These are phyloP conservation scores for Pyricularia pennisetigena DNA, from an alignment of 2,329 filamentous ascomycete genomes.

Conservation along the genomic window DNA sequence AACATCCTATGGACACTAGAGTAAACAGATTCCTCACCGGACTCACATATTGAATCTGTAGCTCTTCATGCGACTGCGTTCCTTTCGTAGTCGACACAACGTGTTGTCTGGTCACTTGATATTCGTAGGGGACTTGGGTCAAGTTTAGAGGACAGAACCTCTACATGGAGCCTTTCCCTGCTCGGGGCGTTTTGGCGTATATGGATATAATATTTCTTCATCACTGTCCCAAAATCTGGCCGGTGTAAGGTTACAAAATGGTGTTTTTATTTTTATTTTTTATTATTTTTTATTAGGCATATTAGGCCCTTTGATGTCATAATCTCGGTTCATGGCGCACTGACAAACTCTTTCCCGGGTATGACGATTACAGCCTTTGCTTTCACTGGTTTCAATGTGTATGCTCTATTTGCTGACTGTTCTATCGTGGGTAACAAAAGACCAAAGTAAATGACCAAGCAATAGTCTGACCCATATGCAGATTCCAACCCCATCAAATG, in stretches of 20 bases:
- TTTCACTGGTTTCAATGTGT: background rate
- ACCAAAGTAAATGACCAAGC: background rate
- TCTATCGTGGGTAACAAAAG: background rate
- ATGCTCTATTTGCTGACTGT: background rate
- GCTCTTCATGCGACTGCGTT: background rate
- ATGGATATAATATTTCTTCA: background rate
- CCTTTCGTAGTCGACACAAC: background rate
- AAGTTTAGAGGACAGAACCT: background rate
- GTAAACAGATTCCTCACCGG: background rate
- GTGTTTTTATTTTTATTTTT: background rate
- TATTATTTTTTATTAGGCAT: background rate
- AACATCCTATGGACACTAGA: constrained; percentile 3
- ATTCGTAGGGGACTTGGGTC: background rate
- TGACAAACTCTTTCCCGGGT: background rate
- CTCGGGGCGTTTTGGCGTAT: background rate
- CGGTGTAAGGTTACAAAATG: background rate
- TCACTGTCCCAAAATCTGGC: background rate
- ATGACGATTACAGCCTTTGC: background rate
- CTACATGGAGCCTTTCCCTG: background rate
- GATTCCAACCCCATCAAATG: background rate
- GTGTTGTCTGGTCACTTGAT: background rate
- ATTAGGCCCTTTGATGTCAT: background rate
- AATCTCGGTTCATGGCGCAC: background rate
- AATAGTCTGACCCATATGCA: background rate
- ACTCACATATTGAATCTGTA: background rate